Evolutionary conservation across 2,329 filamentous ascomycete genomes (phyloP).

Genomic region (Verticillium nonalfalfae): DNA sequence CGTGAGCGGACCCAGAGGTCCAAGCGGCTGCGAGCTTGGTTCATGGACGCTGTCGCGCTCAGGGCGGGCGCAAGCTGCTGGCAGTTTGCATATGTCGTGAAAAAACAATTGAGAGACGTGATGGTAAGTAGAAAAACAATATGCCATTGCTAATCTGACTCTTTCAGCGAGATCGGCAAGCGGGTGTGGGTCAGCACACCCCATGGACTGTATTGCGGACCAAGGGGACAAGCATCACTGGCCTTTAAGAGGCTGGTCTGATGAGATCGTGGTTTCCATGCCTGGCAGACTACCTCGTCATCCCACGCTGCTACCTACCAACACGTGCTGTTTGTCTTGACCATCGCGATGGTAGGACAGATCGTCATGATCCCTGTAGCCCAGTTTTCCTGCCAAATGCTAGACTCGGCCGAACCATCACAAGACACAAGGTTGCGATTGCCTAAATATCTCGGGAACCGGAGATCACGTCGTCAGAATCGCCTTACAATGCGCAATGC

Average conservation of each 20-base stretch:
- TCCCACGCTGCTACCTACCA: not conserved
- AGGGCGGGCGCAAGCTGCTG: not conserved
- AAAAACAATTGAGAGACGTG: not conserved
- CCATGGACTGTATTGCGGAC: not conserved
- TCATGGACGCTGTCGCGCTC: not conserved
- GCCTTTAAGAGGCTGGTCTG: too few relatives aligned
- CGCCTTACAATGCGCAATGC: not conserved
- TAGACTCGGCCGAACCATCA: not conserved
- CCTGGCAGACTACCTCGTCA: not conserved
- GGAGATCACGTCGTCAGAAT: not conserved
- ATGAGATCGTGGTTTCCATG: not conserved
- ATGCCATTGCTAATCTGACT: not conserved
- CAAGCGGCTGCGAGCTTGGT: not conserved
- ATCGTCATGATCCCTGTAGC: not conserved
- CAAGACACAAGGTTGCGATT: not conserved
- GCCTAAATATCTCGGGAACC: not conserved
- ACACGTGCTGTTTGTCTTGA: not conserved
- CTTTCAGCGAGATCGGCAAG: not conserved
- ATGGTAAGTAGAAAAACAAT: not conserved
- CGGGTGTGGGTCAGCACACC: not conserved
- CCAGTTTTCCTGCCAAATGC: not conserved
- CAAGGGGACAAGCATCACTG: not conserved
- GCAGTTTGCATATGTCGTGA: not conserved
- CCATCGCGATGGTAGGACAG: not conserved
- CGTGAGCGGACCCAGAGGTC: not conserved